A percentile compares a stretch with the other conserved stretches of the same genome.
Evolutionary conservation across 2,329 filamentous ascomycete genomes (phyloP).

Genomic region (Pseudomassariella vexata): DNA sequence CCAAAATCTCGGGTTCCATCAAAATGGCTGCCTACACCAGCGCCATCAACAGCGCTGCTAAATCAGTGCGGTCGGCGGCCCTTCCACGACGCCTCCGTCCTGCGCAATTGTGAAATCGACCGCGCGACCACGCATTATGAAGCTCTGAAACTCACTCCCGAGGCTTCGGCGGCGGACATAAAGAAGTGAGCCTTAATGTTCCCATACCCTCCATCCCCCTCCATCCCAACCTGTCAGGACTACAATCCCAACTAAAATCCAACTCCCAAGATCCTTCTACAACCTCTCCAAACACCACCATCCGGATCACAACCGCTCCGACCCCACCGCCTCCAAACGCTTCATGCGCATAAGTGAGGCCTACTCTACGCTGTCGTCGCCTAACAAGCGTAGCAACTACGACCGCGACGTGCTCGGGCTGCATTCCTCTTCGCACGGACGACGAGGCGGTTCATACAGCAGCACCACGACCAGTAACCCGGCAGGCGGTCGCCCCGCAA

Average conservation of each 20-base stretch:
- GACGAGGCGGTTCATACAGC: slow-evolving; percentile 44
- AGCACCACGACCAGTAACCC: slow-evolving; percentile 49
- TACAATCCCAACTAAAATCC: slow-evolving; percentile 4
- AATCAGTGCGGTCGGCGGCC: too few species aligned
- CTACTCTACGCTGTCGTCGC: slow-evolving; percentile 69
- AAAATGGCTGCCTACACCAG: not conserved
- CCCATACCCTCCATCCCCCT: slow-evolving; percentile 1
- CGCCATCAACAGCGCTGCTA: slow-evolving; percentile 4
- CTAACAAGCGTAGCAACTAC: slow-evolving; percentile 71
- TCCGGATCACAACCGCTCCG: slow-evolving; percentile 79
- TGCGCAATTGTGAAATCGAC: slow-evolving; percentile 27
- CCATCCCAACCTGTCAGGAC: not conserved
- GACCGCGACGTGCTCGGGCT: slow-evolving; percentile 61
- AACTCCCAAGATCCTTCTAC: slow-evolving; percentile 65
- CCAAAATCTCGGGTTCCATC: not conserved
- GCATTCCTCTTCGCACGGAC: slow-evolving; percentile 21
- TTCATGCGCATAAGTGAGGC: slow-evolving; percentile 84
- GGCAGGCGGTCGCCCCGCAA: slow-evolving; percentile 71
- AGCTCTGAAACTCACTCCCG: slow-evolving; percentile 63
- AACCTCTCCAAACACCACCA: slow-evolving; percentile 85
- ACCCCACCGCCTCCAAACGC: slow-evolving; percentile 65
- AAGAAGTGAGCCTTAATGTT: slow-evolving; percentile 61
- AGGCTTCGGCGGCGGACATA: slow-evolving; percentile 69
- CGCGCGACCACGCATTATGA: slow-evolving; percentile 68
- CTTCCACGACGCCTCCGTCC: slow-evolving; percentile 39